Evolutionary conservation across 345 rosid species (phyloP).

Genomic region (Limnanthes douglasii): DNA sequence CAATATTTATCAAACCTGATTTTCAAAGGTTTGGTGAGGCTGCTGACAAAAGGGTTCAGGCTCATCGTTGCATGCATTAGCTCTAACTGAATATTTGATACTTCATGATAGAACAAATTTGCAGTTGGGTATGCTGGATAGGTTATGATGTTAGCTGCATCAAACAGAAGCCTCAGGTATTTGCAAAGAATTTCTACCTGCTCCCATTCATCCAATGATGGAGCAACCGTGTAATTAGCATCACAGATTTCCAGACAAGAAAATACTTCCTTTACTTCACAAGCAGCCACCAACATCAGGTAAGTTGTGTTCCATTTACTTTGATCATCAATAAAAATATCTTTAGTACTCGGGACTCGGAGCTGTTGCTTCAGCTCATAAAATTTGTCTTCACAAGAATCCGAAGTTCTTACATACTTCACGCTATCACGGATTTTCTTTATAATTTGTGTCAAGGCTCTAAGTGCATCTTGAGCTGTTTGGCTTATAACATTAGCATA

Average conservation of each 20-base stretch:
- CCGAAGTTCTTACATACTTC: conserved; percentile 72
- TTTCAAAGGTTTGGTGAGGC: conserved; percentile 40
- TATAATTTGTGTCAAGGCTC: conserved; percentile 22
- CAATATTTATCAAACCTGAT: conserved; percentile 59
- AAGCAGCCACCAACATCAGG: conserved; percentile 70
- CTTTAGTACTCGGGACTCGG: conserved; percentile 49
- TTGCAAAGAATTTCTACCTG: conserved; percentile 53
- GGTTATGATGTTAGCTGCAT: conserved; percentile 48
- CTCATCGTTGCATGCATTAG: conserved; percentile 39
- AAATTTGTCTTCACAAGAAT: conserved; percentile 55
- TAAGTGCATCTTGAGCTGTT: conserved; percentile 55
- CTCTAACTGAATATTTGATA: conserved; percentile 51
- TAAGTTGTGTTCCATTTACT: conserved; percentile 78
- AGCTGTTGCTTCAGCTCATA: conserved; percentile 57
- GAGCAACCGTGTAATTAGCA: conserved; percentile 36
- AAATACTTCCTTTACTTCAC: conserved; percentile 72
- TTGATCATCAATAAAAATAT: conserved; percentile 56
- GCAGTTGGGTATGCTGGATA: conserved; percentile 38
- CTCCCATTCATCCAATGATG: conserved; percentile 69
- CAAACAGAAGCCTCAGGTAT: conserved; percentile 49
- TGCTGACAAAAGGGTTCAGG: conserved; percentile 48
- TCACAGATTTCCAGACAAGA: conserved; percentile 56
- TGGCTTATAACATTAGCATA: conserved; percentile 49
- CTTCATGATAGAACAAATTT: conserved; percentile 57
- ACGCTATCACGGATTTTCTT: conserved; percentile 69